These are phyloP conservation scores for Dendrostoma leiphaemia DNA, from an alignment of 2,329 filamentous ascomycete genomes.

Conservation along the genomic window DNA sequence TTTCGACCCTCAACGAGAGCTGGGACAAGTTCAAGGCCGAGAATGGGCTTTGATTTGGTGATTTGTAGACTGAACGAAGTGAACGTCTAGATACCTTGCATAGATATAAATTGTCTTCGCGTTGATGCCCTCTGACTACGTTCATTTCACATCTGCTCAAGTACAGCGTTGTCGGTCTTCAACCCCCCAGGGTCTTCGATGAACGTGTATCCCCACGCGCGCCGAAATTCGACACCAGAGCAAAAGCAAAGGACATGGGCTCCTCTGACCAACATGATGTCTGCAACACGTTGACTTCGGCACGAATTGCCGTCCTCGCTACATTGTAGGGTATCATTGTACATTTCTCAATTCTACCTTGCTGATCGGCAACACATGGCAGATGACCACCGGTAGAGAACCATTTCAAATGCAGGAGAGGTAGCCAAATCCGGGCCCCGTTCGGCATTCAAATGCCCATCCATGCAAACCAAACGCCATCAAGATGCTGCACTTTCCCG, in stretches of 20 bases:
- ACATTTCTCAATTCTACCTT: not conserved
- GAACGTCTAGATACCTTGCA: slow-evolving; percentile 15
- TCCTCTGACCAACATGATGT: not conserved
- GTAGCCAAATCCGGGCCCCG: not conserved
- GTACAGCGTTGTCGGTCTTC: too few species aligned
- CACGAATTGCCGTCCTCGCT: too few species aligned
- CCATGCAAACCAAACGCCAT: slow-evolving; percentile 9
- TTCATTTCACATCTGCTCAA: not conserved
- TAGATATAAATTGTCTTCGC: slow-evolving; percentile 12
- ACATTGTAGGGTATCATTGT: not conserved
- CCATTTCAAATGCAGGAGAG: not conserved
- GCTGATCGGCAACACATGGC: too few species aligned
- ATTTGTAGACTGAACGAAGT: not conserved
- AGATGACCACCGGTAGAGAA: too few species aligned
- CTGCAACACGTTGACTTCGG: not conserved
- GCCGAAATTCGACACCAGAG: not conserved
- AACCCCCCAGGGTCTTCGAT: not conserved
- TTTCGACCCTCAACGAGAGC: slow-evolving; percentile 67
- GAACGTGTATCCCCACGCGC: too few species aligned
- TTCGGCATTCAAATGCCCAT: not conserved
- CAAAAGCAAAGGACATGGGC: not conserved
- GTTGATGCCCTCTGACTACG: not conserved
- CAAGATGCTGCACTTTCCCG: slow-evolving; percentile 3
- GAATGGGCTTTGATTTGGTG: slow-evolving; percentile 54
- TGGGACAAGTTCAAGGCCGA: slow-evolving; percentile 73